Evolutionary conservation across 108 stramenopile species (phyloP), one percentile per base, ranked within the genome.

Genomic region (Cyclotella sp.): DNA sequence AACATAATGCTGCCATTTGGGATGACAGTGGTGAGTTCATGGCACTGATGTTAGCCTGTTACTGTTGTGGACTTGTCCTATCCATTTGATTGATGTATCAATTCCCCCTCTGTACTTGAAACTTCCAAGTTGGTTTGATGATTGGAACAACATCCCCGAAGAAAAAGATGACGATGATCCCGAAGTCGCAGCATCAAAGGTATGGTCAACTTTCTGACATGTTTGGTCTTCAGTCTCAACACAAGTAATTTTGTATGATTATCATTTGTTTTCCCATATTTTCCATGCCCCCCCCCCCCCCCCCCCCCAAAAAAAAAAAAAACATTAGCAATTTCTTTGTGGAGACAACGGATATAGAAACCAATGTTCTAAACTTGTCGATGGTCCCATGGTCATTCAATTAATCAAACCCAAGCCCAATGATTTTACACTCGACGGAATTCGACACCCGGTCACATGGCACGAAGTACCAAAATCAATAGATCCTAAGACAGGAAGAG

Each of bases 161-260:
- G 87, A 86, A 62, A 75, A 58, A 29, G 77, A 84, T 13, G 55
- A 72, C 9, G 90, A 91, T 63, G 45, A 70, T 4, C 70, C 68
- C 16, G 83, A 88, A 61, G 63, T 83, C 13, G 84, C 68, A 60
- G 88, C 88, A 11, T 61, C 89, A 11, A 91, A 90, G 87, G 87
- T 85, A 54, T 40, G 51, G 41, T 6, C 15, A 51, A 8, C 15
- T 61, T 8, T 18, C 26, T 9, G 8, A 12, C 8, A 22, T 26
- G 0, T 22, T 46, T 19, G 14, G 9, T 47, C 21, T 18, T 66
- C 24, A 47, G 26, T 66, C 9, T 47, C 34, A 6, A 34, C 6
- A 6, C 34, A 34, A 34, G 6, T 5, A 34, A 34, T 5, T 34
- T 6, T n/a, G 4, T 34, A 6, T 34, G 4, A 34, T 26, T 4